A percentile compares a stretch with the other conserved stretches of the same genome.
Conservation (phyloP, 495 filamentous ascomycete species). For the Venustampulla echinocandica region DNA sequence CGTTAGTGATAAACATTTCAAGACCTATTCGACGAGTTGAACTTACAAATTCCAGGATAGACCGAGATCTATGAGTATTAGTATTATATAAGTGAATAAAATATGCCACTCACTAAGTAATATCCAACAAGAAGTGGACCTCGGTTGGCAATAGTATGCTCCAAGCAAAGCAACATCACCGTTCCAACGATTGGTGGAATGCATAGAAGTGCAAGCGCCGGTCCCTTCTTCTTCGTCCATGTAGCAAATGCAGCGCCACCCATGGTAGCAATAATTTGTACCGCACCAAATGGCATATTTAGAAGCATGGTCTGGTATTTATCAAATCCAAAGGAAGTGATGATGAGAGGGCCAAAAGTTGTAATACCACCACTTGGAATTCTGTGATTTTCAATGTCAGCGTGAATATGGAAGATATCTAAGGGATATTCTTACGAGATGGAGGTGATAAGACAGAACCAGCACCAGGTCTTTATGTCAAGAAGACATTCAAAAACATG, state of each 20-base stretch:
- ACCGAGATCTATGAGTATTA: constrained; percentile 43
- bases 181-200: constrained; percentile 51
- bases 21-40: background rate
- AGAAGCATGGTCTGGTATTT: constrained; percentile 51
- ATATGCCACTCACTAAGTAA: constrained; percentile 41
- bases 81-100: too few relatives aligned
- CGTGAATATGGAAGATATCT: too few relatives aligned
- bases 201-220: constrained; percentile 43
- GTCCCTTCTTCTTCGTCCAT: constrained; percentile 43
- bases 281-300: constrained; percentile 55
- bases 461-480: constrained; percentile 59
- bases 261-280: constrained; percentile 50
- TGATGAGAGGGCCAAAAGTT: constrained; percentile 53
- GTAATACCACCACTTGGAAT: constrained; percentile 54
- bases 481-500: constrained; percentile 52
- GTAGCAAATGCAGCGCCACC: constrained; percentile 49
- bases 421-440: constrained; percentile 24
- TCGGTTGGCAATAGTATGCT: constrained; percentile 34
- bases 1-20: constrained; percentile 2
- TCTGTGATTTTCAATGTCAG: constrained; percentile 24
- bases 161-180: constrained; percentile 43
- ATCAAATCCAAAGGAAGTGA: constrained; percentile 50
- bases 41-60: constrained; percentile 46
- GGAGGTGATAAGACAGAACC: constrained; percentile 50
- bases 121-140: constrained; percentile 49